Base-by-base conservation (phyloP, 2,329 filamentous ascomycete species). In the Alternaria brassicae region DNA sequence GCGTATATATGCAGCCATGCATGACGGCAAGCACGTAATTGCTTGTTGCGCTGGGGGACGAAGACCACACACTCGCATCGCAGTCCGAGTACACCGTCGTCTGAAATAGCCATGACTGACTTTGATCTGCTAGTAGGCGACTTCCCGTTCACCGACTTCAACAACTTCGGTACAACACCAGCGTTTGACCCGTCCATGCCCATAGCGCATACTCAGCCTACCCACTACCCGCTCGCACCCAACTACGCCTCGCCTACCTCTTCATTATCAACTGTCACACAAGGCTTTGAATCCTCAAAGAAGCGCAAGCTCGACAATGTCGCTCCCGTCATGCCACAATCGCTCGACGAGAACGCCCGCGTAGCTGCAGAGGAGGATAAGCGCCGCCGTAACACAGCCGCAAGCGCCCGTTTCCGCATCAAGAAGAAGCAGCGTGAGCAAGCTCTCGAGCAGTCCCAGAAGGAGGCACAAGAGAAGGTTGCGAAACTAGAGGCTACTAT, bases 371-470 rank as follows among this genome's bases (percentile, higher is more conserved):
- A 84, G 60, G 82, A 84, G 67, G 82, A 84, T 76, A 84, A 84
- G 74, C 81, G 82, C 48, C 81, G 82, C 32, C 81, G 82, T 60
- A 84, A 84, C 74, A 84, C 82, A 1, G 82, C 82, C 37, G 82
- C 82, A n/a, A 81, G 78, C 56, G 82, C 82, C 15, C 80, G 82
- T 41, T 84, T 84, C 79, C 81, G 82, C 45, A 79, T 84, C 61
- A 84, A 84, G 78, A 84, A 84, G 81, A 84, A 84, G 80, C 81
- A 84, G 71, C 80, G 82, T 44, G 82, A 84, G 71, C 80, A 82
- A 65, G 80, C 79, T 8, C 78, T 84, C 41, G 82, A 84, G 77
- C 81, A 82, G 76, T 78, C 78, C 19, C 78, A 81, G 48, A 82
- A 82, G 72, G 82, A 83, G 52, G 83, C 84, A 80, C 76, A 75